These are phyloP conservation scores for Arachis hypogaea DNA, from an alignment of 306 rosid species.

Conservation along the genomic window DNA sequence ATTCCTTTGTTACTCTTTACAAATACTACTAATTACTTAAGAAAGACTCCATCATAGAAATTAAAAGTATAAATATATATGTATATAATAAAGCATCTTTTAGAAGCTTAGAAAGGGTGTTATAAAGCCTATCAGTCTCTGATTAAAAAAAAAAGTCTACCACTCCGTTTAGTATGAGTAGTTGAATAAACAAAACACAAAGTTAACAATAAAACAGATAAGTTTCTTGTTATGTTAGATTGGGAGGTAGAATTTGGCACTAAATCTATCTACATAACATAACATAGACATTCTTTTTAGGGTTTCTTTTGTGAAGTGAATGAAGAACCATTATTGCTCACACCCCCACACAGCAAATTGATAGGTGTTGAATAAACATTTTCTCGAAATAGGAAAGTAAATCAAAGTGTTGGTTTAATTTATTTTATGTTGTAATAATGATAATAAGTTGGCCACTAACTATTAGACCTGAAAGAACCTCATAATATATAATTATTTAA, in stretches of 20 bases:
- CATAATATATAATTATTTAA: background rate
- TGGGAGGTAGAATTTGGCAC: conserved; percentile 21
- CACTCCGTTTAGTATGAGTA: background rate
- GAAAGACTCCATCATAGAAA: no score
- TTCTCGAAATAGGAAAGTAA: conserved; percentile 29
- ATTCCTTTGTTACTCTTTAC: no score
- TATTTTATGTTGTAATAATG: background rate
- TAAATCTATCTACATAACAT: conserved; percentile 1
- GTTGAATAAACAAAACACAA: background rate
- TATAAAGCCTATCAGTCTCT: conserved; percentile 1
- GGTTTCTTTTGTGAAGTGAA: background rate
- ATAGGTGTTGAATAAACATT: conserved; percentile 37
- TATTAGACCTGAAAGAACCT: conserved; percentile 5
- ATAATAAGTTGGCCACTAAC: conserved; percentile 27
- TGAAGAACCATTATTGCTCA: conserved; percentile 15
- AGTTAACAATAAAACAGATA: background rate
- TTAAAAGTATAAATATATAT: background rate
- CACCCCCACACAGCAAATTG: conserved; percentile 29
- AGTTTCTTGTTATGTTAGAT: background rate
- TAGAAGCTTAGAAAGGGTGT: conserved; percentile 12
- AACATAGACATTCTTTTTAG: no score
- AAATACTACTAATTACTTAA: no score
- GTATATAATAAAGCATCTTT: conserved; percentile 25
- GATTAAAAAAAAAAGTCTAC: background rate
- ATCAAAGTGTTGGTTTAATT: conserved; percentile 36